These are phyloP conservation scores for Mesotaenium endlicherianum DNA, from an alignment of 139 green algal species.

Conservation along the genomic window DNA sequence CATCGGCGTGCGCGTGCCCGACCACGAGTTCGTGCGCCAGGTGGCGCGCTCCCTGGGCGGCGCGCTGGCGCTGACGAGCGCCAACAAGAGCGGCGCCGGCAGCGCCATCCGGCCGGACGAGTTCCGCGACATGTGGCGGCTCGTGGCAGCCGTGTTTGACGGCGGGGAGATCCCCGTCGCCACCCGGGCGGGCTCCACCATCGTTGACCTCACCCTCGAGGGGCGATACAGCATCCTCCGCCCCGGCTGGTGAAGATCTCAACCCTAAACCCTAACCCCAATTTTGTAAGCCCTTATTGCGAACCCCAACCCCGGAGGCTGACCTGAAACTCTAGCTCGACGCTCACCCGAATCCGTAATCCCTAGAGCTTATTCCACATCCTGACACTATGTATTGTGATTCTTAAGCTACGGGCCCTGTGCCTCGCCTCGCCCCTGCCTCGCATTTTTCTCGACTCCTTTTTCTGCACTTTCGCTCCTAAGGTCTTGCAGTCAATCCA, in stretches of 20 bases:
- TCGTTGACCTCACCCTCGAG: constrained; percentile 40
- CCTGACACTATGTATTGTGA: too few relatives aligned
- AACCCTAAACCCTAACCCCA: too few relatives aligned
- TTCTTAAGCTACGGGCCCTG: too few relatives aligned
- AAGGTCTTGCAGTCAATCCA: too few relatives aligned
- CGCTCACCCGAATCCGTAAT: too few relatives aligned
- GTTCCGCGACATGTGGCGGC: constrained; percentile 42
- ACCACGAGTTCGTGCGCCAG: constrained; percentile 32
- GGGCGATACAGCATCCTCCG: constrained; percentile 51
- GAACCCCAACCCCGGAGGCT: too few relatives aligned
- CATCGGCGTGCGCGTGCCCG: constrained; percentile 50
- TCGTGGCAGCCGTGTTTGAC: constrained; percentile 52
- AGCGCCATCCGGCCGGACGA: constrained; percentile 40
- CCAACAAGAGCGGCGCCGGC: constrained; percentile 46
- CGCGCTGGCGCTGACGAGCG: constrained; percentile 51
- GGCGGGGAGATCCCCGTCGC: constrained; percentile 28
- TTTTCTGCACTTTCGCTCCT: too few relatives aligned
- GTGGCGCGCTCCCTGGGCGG: constrained; percentile 19
- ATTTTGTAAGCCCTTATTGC: too few relatives aligned
- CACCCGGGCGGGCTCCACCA: constrained; percentile 41
- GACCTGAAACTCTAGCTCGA: too few relatives aligned
- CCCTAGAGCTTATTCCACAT: too few relatives aligned
- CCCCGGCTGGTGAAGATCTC: constrained; percentile 44
- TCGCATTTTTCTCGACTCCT: too few relatives aligned
- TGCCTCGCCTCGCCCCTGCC: too few relatives aligned